These are phyloP conservation scores for Obba rivulosa DNA, from an alignment of 768 basidiomycete species.

Conservation along the genomic window DNA sequence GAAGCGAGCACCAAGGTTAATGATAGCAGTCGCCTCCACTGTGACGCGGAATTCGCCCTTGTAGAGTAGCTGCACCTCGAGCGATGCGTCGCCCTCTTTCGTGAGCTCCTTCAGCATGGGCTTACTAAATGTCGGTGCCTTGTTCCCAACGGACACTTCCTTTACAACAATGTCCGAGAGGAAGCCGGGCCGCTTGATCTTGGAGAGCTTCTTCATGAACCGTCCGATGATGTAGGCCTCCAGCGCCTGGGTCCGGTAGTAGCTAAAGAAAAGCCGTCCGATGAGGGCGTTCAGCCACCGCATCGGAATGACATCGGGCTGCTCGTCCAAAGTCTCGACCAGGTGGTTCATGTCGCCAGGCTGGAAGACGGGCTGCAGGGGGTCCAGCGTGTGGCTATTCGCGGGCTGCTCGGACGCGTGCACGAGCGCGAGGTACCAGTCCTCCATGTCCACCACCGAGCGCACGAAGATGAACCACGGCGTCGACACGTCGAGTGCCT, in stretches of 20 bases:
- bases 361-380: conserved; percentile 62
- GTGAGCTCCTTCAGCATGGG: conserved; percentile 99
- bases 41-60: conserved; percentile 88
- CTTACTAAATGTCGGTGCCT: conserved; percentile 83
- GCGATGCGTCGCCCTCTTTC: conserved; percentile 84
- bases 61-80: conserved; percentile 82
- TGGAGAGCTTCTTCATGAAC: conserved; percentile 90
- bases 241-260: conserved; percentile 77
- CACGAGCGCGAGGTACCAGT: conserved; percentile 86
- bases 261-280: conserved; percentile 88
- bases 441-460: conserved; percentile 90
- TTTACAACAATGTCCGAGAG: conserved; percentile 81
- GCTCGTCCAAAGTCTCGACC: conserved; percentile 81
- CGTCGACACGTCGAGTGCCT: conserved; percentile 45
- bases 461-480: conserved; percentile 95
- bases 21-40: conserved; percentile 82
- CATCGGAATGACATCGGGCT: conserved; percentile 95
- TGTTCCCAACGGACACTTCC: conserved; percentile 85
- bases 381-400: conserved; percentile 54
- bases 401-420: conserved; percentile 66
- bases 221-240: conserved; percentile 83
- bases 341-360: conserved; percentile 78
- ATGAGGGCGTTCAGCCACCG: conserved; percentile 95
- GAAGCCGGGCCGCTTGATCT: conserved; percentile 85
- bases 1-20: conserved; percentile 78